phyloP scores from a whole-genome alignment of 1,139 yeast genomes.

The Spencermartinsiella ligniputridi region DNA sequence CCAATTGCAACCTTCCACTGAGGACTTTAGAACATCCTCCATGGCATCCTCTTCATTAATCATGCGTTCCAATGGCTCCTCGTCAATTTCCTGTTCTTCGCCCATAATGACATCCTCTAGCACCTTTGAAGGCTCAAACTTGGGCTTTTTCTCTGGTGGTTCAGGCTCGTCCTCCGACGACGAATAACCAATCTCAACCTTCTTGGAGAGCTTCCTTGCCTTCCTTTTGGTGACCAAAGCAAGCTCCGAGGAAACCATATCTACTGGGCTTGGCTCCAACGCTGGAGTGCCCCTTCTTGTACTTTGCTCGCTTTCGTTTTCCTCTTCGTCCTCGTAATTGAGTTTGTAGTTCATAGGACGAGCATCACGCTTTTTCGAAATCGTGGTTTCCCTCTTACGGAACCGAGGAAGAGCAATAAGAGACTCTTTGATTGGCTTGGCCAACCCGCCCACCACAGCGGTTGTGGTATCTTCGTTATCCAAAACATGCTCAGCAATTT shows the following conservation, averaged over 20 bases:
- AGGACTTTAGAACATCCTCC: constrained; percentile 5
- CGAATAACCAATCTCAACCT: constrained; percentile 20
- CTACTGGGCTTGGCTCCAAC: constrained; percentile 1
- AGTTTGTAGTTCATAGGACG: constrained; percentile 73
- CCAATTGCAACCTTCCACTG: constrained; percentile 26
- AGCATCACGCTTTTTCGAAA: constrained; percentile 18
- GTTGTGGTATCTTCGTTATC: neutral
- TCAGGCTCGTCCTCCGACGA: constrained; percentile 23
- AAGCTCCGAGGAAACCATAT: constrained; percentile 13
- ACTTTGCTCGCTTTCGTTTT: constrained; percentile 39
- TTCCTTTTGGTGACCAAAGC: constrained; percentile 24
- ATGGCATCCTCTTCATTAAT: constrained; percentile 10
- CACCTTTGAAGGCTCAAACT: neutral
- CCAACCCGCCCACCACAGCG: constrained; percentile 7
- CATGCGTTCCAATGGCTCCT: neutral
- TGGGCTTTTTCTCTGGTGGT: constrained; percentile 6
- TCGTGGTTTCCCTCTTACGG: constrained; percentile 35
- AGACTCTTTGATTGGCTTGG: constrained; percentile 11
- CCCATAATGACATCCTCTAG: neutral
- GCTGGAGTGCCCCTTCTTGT: constrained; percentile 35
- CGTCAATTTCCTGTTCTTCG: neutral
- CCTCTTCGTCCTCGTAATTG: constrained; percentile 50
- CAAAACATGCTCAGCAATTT: neutral
- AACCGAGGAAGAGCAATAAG: constrained; percentile 45
- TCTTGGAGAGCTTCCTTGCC: constrained; percentile 20